phyloP scores from a whole-genome alignment of 345 rosid species.

The Xanthoceras sorbifolium region DNA sequence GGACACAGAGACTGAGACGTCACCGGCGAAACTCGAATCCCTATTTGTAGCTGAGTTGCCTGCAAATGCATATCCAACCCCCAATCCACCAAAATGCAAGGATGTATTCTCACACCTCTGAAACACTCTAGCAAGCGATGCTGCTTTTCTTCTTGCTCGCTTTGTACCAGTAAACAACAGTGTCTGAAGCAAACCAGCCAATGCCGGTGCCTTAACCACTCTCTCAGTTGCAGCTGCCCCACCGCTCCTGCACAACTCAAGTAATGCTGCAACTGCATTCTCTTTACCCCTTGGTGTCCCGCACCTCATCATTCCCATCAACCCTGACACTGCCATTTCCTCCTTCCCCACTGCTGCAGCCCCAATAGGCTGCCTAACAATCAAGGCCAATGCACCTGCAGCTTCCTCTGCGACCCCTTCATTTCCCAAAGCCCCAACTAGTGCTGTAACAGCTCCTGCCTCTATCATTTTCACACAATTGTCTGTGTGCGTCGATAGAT shows the following conservation, averaged over 20 bases:
- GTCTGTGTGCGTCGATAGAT: conserved; percentile 80
- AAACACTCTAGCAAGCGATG: conserved; percentile 88
- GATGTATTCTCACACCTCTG: conserved; percentile 71
- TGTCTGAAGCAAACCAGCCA: conserved; percentile 73
- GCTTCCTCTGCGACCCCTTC: conserved; percentile 94
- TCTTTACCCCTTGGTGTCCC: conserved; percentile 96
- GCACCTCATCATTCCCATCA: conserved; percentile 81
- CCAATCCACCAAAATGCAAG: conserved; percentile 56
- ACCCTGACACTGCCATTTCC: conserved; percentile 63
- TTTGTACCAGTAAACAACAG: conserved; percentile 89
- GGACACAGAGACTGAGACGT: conserved; percentile 69
- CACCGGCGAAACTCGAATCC: conserved; percentile 50
- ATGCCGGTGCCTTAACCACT: conserved; percentile 74
- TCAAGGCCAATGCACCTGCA: conserved; percentile 82
- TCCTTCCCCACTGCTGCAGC: conserved; percentile 80
- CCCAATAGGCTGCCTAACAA: conserved; percentile 79
- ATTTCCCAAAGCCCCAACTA: conserved; percentile 65
- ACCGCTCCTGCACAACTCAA: conserved; percentile 82
- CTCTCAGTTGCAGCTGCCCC: conserved; percentile 73
- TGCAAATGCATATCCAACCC: conserved; percentile 59
- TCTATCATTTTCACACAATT: conserved; percentile 80
- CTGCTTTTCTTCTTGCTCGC: conserved; percentile 92
- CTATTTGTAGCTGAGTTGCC: conserved; percentile 52
- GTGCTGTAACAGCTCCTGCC: conserved; percentile 71
- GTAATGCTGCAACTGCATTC: conserved; percentile 90